Conservation (phyloP, 495 filamentous ascomycete genomes). For the Aspergillus nanangensis region DNA sequence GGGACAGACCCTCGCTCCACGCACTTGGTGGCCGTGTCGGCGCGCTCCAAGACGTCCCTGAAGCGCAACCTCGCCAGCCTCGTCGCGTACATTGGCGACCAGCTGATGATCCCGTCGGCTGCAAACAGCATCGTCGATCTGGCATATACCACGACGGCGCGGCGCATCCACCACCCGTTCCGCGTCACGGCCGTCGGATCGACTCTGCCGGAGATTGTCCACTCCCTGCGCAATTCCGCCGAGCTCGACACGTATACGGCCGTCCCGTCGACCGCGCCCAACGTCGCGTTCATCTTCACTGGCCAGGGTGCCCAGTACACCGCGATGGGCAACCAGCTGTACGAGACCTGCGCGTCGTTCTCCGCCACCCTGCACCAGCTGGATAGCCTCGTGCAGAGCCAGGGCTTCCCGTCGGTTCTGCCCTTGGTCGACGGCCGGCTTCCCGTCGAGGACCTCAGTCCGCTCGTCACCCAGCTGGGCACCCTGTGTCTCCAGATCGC, state of each 20-base stretch:
- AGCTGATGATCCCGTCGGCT: slow-evolving; percentile 27
- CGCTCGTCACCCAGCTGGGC: slow-evolving; percentile 69
- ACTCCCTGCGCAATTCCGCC: not conserved
- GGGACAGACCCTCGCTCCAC: slow-evolving; percentile 50
- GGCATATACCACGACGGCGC: slow-evolving; percentile 76
- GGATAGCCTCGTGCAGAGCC: slow-evolving; percentile 57
- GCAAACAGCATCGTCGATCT: too few relatives aligned
- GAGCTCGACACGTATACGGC: slow-evolving; percentile 10
- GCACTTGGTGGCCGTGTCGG: slow-evolving; percentile 49
- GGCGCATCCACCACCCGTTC: slow-evolving; percentile 78
- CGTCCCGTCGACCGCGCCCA: not conserved
- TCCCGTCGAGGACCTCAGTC: slow-evolving; percentile 51
- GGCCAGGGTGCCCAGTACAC: slow-evolving; percentile 53
- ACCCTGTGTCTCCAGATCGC: slow-evolving; percentile 79
- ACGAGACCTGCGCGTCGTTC: slow-evolving; percentile 59
- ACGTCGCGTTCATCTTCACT: slow-evolving; percentile 32
- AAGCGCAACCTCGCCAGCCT: slow-evolving; percentile 51
- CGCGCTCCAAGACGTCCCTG: slow-evolving; percentile 47
- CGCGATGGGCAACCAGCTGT: slow-evolving; percentile 66
- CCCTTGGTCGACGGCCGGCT: slow-evolving; percentile 49
- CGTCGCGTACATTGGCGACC: slow-evolving; percentile 45
- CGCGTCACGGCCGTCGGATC: too few relatives aligned
- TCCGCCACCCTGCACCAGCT: slow-evolving; percentile 63
- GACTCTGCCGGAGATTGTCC: not conserved
- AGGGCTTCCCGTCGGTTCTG: slow-evolving; percentile 64